Conservation (phyloP, 768 basidiomycete genomes). For the Suillus subalutaceus region DNA sequence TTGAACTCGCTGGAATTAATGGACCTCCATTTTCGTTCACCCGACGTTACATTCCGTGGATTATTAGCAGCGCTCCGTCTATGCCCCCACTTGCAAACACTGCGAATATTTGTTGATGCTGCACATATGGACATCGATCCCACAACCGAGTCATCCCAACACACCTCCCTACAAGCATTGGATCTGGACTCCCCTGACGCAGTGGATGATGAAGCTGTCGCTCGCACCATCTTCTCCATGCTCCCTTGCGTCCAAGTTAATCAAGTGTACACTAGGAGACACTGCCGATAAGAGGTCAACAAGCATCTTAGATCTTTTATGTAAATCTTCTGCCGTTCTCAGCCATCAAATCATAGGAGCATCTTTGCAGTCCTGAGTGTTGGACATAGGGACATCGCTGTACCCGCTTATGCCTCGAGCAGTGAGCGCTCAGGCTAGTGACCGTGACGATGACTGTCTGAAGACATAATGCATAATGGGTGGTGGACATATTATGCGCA, state of each 20-base stretch:
- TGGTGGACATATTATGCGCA: neutral
- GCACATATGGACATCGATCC: neutral
- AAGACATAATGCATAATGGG: no score
- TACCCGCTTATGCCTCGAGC: no score
- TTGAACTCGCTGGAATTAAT: neutral
- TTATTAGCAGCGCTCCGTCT: neutral
- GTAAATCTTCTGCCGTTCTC: neutral
- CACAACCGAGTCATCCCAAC: neutral
- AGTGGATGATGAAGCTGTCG: neutral
- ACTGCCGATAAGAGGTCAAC: neutral
- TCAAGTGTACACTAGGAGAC: neutral
- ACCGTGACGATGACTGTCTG: no score
- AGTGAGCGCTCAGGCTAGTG: no score
- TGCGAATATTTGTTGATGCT: neutral
- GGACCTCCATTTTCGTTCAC: neutral
- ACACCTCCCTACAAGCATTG: neutral
- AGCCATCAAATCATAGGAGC: neutral
- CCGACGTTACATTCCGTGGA: neutral
- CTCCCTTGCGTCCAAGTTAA: neutral
- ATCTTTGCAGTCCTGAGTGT: neutral
- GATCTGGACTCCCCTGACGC: neutral
- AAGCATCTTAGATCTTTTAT: neutral
- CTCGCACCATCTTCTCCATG: neutral
- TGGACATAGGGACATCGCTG: neutral
- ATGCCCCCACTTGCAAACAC: neutral